phyloP scores from a whole-genome alignment of 805 yeast species.

The Schizosaccharomyces osmophilus region DNA sequence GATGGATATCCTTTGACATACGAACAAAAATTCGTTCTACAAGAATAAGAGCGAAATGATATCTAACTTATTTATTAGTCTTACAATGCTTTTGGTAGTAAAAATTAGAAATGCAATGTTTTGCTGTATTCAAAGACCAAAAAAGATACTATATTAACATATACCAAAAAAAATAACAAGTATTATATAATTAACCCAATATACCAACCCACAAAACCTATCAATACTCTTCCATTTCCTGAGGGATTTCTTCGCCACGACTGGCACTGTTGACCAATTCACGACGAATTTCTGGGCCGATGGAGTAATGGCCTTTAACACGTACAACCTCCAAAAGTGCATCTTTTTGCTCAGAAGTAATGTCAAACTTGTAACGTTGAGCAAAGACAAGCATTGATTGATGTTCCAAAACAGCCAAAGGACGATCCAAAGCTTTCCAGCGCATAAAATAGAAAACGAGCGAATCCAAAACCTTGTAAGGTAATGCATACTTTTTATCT shows the following conservation, averaged over 20 bases:
- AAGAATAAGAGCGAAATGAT: too few species aligned
- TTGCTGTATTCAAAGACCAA: too few species aligned
- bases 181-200: neutral
- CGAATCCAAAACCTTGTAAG: conserved; percentile 87
- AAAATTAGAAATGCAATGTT: too few species aligned
- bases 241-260: conserved; percentile 5
- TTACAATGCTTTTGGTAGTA: too few species aligned
- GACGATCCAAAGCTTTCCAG: conserved; percentile 23
- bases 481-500: conserved; percentile 89
- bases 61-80: too few species aligned
- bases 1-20: neutral
- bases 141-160: neutral
- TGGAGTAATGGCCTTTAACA: conserved; percentile 65
- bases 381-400: conserved; percentile 86
- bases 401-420: conserved; percentile 87
- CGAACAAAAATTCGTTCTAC: neutral
- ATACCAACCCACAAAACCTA: neutral
- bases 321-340: conserved; percentile 74
- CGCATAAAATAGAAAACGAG: conserved; percentile 83
- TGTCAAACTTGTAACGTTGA: conserved; percentile 87
- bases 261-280: conserved; percentile 72
- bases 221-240: neutral
- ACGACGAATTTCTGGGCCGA: conserved; percentile 84
- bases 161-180: neutral
- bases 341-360: conserved; percentile 95